phyloP scores from a whole-genome alignment of 495 filamentous ascomycete species.

The Annulohypoxylon stygium region DNA sequence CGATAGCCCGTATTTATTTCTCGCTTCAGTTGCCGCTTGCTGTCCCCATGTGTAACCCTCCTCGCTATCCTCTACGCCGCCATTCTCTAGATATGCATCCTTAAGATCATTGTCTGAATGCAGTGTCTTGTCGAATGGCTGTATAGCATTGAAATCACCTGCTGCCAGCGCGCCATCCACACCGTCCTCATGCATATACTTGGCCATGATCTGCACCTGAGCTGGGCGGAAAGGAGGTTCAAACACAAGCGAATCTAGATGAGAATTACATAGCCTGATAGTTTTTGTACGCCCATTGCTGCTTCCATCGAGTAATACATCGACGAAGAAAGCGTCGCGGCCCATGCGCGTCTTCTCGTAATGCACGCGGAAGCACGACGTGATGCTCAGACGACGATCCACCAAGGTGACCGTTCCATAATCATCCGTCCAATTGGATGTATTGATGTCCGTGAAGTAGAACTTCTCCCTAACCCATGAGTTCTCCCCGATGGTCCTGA shows the following conservation, averaged over 20 bases:
- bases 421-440: slow-evolving; percentile 49
- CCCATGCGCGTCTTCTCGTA: slow-evolving; percentile 59
- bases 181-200: slow-evolving; percentile 52
- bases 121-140: slow-evolving; percentile 63
- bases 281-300: slow-evolving; percentile 32
- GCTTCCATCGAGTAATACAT: slow-evolving; percentile 47
- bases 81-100: slow-evolving; percentile 67
- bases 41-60: slow-evolving; percentile 70
- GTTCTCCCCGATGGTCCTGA: slow-evolving; percentile 54
- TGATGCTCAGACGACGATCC: slow-evolving; percentile 57
- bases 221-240: slow-evolving; percentile 58
- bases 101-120: slow-evolving; percentile 60
- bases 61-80: slow-evolving; percentile 62
- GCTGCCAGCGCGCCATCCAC: slow-evolving; percentile 55
- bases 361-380: slow-evolving; percentile 60
- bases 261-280: slow-evolving; percentile 65
- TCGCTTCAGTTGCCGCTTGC: slow-evolving; percentile 54
- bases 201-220: slow-evolving; percentile 58
- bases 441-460: slow-evolving; percentile 61
- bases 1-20: slow-evolving; percentile 57
- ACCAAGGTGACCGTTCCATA: slow-evolving; percentile 68
- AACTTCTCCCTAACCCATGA: slow-evolving; percentile 62
- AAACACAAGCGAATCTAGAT: slow-evolving; percentile 64
- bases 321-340: slow-evolving; percentile 67
- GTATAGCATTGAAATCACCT: slow-evolving; percentile 70